Evolutionary conservation across 352 stramenopile species (phyloP), one percentile per base, ranked within the genome.

Genomic region (Aphanomyces stellatus): DNA sequence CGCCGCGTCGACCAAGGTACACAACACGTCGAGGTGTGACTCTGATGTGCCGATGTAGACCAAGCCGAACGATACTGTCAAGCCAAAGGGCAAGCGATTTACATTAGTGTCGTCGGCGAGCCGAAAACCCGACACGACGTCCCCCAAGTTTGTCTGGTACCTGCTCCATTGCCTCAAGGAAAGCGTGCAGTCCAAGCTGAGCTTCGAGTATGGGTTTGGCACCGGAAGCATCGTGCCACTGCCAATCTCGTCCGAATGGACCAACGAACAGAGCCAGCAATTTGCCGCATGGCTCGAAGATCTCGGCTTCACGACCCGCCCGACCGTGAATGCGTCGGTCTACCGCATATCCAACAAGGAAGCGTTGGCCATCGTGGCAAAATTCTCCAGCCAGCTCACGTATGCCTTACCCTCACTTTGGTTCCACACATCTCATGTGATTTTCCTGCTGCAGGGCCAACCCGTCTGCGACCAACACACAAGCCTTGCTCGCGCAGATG

Each of bases 211-310:
- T 64, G 81, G 79, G 7, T 72, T 74, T 28, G 80, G 77, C 7
- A 82, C 86, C 60, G 84, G 81, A 10, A 78, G 72, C 64, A 77
- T 93, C 46, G 70, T 91, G 31, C 73, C 79, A 60, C 57, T 80
- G 19, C 79, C 81, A 0, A 6, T 64, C 1, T 51, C 72, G 10
- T 75, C 74, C 46, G 80, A 75, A 69, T 65, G 61, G 27, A 72
- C 70, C 35, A 68, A 71, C 40, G 73, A 78, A 51, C 73, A 75
- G 46, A 66, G 60, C 22, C 65, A 77, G 17, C 71, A 83, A 35
- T 46, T 64, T 24, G 51, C 64, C 35, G 65, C 65, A 11, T 90
- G 82, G 84, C 57, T 87, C 28, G 64, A 67, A 48, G 61, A 69
- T 19, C 62, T 93, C 7, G 82, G 84, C 22, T 93, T 93, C 69